These are phyloP conservation scores for Termitomyces sp. DNA, from an alignment of 768 basidiomycete species.

Conservation along the genomic window DNA sequence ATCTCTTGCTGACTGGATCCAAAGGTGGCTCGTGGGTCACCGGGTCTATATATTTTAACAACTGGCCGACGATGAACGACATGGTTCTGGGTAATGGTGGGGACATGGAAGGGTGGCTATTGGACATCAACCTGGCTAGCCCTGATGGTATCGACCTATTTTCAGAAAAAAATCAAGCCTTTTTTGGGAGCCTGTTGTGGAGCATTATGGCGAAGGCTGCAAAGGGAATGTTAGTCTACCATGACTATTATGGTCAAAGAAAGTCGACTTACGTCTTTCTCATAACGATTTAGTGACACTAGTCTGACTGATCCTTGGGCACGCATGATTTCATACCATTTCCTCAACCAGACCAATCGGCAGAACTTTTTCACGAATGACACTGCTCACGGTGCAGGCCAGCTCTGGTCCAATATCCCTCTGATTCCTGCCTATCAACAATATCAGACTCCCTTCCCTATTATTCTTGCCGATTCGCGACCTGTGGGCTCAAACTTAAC, in stretches of 20 bases:
- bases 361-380: constrained; percentile 58
- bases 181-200: constrained; percentile 50
- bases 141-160: constrained; percentile 50
- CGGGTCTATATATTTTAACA: constrained; percentile 59
- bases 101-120: constrained; percentile 48
- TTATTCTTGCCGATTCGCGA: constrained; percentile 56
- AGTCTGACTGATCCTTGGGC: constrained; percentile 64
- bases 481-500: constrained; percentile 42
- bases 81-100: constrained; percentile 57
- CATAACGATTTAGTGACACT: constrained; percentile 42
- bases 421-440: constrained; percentile 47
- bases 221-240: constrained; percentile 46
- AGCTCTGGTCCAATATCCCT: constrained; percentile 61
- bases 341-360: constrained; percentile 60
- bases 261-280: neutral
- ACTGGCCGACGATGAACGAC: constrained; percentile 55
- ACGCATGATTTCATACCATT: constrained; percentile 69
- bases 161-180: constrained; percentile 44
- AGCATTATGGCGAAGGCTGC: constrained; percentile 55
- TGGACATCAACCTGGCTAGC: constrained; percentile 53
- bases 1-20: neutral
- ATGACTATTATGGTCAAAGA: neutral
- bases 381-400: constrained; percentile 67
- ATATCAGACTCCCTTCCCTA: constrained; percentile 58
- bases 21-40: constrained; percentile 68